A percentile compares a stretch with the other conserved stretches of the same genome.
Conservation (phyloP, 2,329 filamentous ascomycete species). For the Thermoascus crustaceus region DNA sequence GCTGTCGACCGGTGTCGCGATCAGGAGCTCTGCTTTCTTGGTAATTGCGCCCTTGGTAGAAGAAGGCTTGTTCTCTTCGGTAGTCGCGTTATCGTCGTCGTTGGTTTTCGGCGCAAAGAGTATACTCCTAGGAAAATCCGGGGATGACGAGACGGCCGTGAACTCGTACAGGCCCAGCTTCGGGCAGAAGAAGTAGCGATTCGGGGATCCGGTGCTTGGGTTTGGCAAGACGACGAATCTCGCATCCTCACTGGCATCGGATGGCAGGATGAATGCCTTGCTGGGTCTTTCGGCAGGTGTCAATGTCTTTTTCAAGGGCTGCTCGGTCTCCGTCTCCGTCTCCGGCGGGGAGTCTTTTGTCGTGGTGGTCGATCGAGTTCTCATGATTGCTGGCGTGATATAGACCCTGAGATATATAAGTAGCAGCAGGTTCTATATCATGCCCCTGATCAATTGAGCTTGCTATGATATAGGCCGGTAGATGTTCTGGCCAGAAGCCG, state of each 20-base stretch:
- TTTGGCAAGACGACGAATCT: conserved; percentile 50
- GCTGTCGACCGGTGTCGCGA: conserved; percentile 77
- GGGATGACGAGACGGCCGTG: conserved; percentile 46
- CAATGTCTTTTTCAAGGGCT: conserved; percentile 15
- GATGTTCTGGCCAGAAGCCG: neutral
- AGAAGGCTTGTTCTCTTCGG: conserved; percentile 12
- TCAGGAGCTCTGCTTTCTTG: conserved; percentile 63
- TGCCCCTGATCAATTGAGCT: neutral
- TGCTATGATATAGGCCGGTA: neutral
- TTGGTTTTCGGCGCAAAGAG: conserved; percentile 37
- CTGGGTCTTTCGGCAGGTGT: conserved; percentile 20
- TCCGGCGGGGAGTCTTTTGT: conserved; percentile 11
- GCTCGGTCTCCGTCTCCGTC: conserved; percentile 10
- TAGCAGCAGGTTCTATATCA: too few species aligned
- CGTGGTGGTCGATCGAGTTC: conserved; percentile 24
- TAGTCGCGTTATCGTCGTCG: conserved; percentile 1
- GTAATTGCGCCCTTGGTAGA: conserved; percentile 50
- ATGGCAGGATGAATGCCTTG: conserved; percentile 52
- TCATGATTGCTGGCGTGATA: conserved; percentile 17
- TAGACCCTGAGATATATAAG: too few species aligned
- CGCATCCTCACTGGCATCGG: conserved; percentile 42
- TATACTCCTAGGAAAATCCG: conserved; percentile 46
- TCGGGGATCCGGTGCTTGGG: conserved; percentile 41
- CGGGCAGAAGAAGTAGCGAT: conserved; percentile 53
- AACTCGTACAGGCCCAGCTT: conserved; percentile 54